Base-by-base conservation (phyloP, 192 early-diverging fungal species). In the Coemansia aciculifera region DNA sequence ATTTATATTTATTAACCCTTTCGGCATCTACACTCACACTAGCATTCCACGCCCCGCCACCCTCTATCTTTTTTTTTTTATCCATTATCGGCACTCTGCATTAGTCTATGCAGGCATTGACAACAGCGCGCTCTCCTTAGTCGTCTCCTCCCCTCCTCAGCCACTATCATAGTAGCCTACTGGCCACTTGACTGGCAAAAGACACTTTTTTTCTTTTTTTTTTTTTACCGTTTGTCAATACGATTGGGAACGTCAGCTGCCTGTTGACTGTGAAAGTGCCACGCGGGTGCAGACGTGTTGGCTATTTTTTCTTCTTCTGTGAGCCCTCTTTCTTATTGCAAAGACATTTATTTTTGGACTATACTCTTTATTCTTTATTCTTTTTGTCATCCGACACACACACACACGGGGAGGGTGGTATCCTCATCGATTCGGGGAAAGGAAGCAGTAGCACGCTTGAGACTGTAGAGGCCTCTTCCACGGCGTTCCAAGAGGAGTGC, bases 61-160 rank as follows among this genome's bases (percentile, higher is more conserved):
- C 12, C 52, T 31, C 52, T 56, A 56, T 56, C 29, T 60, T 57
- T 57, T n/a, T 59, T 24, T 57, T n/a, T 59, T n/a, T 59, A 36
- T 59, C 31, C 32, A 39, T 10, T 23, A 39, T 60, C 59, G 46
- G 59, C 59, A 60, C 32, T 60, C 59, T 46, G 34, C 67, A 69
- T 69, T 69, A 52, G 52, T 69, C 43, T 69, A 62, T 69, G 67
- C 67, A 69, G 67, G 39, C 67, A 69, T 69, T 69, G 67, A 69
- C 60, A 67, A 60, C 59, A 62, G 42, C 15, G 59, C 27, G 54
- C 32, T 31, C 12, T 32, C 51, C 66, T 10, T 24, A 43, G 54
- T 67, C 52, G 52, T 67, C 52, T 67, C 36, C 52, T 66, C 52
- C 19, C n/a, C 52, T 39, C 7, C 36, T 32, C 32, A 29, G 29